Evolutionary conservation across 345 rosid genomes (phyloP).

Genomic region (Sonneratia caseolaris): DNA sequence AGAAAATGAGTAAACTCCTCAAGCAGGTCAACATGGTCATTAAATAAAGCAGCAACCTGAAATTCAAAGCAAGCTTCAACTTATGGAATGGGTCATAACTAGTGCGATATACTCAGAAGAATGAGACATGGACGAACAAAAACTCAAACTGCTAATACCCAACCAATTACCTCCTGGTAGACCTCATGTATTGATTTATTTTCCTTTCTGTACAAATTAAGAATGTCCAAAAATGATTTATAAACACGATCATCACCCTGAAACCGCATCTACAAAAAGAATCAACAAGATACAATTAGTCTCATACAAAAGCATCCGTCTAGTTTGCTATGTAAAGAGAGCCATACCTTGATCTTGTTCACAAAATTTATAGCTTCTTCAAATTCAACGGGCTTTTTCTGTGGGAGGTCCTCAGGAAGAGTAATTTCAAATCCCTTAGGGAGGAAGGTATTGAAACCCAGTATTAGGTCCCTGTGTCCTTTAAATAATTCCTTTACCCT

Average conservation of each 20-base stretch:
- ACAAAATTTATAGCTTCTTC: slow-evolving; percentile 93
- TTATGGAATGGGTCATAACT: background rate
- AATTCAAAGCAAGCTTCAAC: slow-evolving; percentile 11
- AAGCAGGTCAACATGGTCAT: slow-evolving; percentile 83
- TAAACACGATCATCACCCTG: slow-evolving; percentile 91
- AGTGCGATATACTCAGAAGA: background rate
- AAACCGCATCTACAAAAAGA: slow-evolving; percentile 53
- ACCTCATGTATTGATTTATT: slow-evolving; percentile 82
- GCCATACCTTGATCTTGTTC: slow-evolving; percentile 73
- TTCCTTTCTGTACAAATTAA: slow-evolving; percentile 92
- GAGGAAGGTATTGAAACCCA: slow-evolving; percentile 92
- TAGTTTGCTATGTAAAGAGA: slow-evolving; percentile 7
- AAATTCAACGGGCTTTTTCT: slow-evolving; percentile 88
- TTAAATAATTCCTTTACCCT: slow-evolving; percentile 90
- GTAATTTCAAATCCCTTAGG: slow-evolving; percentile 94
- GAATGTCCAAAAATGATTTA: slow-evolving; percentile 83
- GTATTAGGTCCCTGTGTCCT: slow-evolving; percentile 72
- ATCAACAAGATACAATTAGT: slow-evolving; percentile 6
- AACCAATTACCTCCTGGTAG: slow-evolving; percentile 60
- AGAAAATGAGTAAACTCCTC: slow-evolving; percentile 83
- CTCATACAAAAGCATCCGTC: slow-evolving; percentile 5
- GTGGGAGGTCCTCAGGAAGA: slow-evolving; percentile 51
- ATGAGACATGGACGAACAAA: background rate
- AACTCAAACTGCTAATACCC: background rate
- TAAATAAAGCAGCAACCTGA: slow-evolving; percentile 81